Conservation (phyloP, 495 filamentous ascomycete genomes). For the Halenospora varia region DNA sequence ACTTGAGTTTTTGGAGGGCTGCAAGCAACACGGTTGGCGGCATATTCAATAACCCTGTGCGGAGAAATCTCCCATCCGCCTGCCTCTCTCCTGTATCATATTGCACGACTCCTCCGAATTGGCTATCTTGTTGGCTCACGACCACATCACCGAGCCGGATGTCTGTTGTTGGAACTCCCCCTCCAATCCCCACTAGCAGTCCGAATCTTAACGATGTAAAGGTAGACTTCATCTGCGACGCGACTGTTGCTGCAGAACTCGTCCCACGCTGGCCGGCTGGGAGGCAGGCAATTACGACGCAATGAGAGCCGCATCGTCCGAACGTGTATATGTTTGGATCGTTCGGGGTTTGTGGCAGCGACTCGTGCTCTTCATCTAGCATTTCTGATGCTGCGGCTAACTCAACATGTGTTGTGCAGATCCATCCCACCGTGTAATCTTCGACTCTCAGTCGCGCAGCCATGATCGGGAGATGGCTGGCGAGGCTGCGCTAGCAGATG, state of each 20-base stretch:
- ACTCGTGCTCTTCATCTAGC: conserved; percentile 34
- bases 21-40: conserved; percentile 26
- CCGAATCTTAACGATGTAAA: conserved; percentile 36
- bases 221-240: conserved; percentile 30
- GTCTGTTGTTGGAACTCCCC: conserved; percentile 32
- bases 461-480: no score
- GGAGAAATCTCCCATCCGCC: conserved; percentile 24
- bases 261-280: conserved; percentile 37
- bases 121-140: conserved; percentile 26
- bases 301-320: conserved; percentile 35
- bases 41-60: conserved; percentile 31
- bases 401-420: conserved; percentile 43
- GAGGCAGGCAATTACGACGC: conserved; percentile 39
- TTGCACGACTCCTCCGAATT: conserved; percentile 32
- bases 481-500: no score
- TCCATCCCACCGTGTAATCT: conserved; percentile 42
- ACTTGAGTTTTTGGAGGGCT: not conserved
- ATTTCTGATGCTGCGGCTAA: conserved; percentile 37
- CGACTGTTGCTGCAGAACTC: conserved; percentile 28
- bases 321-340: conserved; percentile 35
- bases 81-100: conserved; percentile 36
- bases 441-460: no score
- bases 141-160: conserved; percentile 45
- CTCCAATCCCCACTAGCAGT: conserved; percentile 45
- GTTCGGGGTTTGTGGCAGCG: not conserved